Conservation (phyloP, 305 asterid species). For the Nicotiana rustica region DNA sequence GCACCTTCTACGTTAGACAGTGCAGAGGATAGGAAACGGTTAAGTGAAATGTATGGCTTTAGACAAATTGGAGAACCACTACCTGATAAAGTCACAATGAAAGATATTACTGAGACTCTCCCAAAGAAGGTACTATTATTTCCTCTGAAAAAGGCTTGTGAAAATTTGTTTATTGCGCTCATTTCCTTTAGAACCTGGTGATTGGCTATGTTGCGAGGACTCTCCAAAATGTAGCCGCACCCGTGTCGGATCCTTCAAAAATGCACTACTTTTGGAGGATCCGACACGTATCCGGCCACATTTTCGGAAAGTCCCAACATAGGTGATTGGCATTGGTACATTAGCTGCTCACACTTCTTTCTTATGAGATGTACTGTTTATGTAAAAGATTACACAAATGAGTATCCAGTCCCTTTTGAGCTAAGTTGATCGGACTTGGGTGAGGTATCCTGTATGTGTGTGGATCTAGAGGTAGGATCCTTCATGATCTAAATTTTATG, state of each 20-base stretch:
- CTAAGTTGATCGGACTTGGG: no score
- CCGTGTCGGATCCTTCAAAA: no score
- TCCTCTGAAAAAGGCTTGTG: not conserved
- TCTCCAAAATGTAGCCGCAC: no score
- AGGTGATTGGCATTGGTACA: not conserved
- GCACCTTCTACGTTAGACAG: slow-evolving; percentile 64
- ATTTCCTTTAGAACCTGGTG: slow-evolving; percentile 14
- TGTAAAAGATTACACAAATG: not conserved
- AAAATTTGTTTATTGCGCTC: not conserved
- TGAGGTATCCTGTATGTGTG: no score
- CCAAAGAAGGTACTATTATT: slow-evolving; percentile 71
- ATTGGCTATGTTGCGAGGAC: not conserved
- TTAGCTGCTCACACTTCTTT: not conserved
- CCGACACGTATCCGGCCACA: no score
- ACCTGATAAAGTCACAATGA: slow-evolving; percentile 78
- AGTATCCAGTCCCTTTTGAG: not conserved
- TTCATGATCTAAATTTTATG: no score
- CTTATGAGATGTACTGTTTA: not conserved
- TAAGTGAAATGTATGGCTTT: slow-evolving; percentile 79
- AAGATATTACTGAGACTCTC: slow-evolving; percentile 77
- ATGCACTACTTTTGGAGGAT: no score
- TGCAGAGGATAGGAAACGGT: slow-evolving; percentile 60
- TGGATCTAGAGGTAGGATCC: no score
- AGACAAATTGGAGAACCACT: slow-evolving; percentile 94
- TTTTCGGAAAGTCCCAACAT: no score